Evolutionary conservation across 208 protist species (phyloP), one percentile per base, ranked within the genome.

Genomic region (Blechomonas ayalai): DNA sequence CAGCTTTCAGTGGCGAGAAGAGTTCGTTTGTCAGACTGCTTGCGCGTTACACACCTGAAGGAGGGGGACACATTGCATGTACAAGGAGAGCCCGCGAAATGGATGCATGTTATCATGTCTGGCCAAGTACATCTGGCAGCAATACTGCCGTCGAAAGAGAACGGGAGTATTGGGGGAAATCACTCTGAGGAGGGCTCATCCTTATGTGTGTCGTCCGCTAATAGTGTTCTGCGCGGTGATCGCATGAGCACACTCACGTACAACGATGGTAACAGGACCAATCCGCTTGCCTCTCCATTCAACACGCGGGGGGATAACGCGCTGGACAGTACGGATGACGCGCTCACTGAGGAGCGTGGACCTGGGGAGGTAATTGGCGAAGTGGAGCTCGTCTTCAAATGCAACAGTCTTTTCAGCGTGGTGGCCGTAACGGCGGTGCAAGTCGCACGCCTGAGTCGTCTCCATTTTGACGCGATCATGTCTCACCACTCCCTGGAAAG

Each of bases 101-200:
- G 80, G 78, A 61, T 93, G 46, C 82, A 82, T 62, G 46, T 93
- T 8, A 62, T 93, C 22, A 65, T 93, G 40, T 68, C 67, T 10
- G 85, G 85, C 23, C 67, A 54, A 2, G 67, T 87, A 12, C 52
- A 47, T 36, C 54, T 74, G 54, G 64, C 60, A 20, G 54, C 29
- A 10, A 27, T 40, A 9, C 34, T 36, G 25, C 41, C 29, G 13
- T 5, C 15, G 12, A 16, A 13, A 34, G n/a, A n/a, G n/a, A n/a
- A 35, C 10, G 31, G 12, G 12, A 10, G 31, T 35, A n/a, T n/a
- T n/a, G n/a, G n/a, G n/a, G n/a, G n/a, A n/a, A n/a, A n/a, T n/a
- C n/a, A n/a, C n/a, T n/a, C n/a, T n/a, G n/a, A n/a, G n/a, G n/a
- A n/a, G n/a, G n/a, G n/a, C n/a, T n/a, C n/a, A n/a, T n/a, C n/a